Evolutionary conservation across 345 rosid species (phyloP), one percentile per base, ranked within the genome.

Genomic region (Acer yangbiense): DNA sequence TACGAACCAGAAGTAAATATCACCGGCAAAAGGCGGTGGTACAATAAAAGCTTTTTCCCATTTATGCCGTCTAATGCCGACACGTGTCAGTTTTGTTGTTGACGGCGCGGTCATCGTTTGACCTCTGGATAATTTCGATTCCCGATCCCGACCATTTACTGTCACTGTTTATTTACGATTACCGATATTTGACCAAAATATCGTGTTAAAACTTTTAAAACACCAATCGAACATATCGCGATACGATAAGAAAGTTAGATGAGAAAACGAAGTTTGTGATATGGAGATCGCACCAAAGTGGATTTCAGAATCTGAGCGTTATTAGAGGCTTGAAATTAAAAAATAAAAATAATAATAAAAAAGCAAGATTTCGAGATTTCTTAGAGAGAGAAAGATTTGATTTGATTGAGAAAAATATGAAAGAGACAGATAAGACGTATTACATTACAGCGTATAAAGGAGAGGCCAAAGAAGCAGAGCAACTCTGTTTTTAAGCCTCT

Each of bases 331-430:
- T 10, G 65, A 60, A 67, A 70, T 27, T 27, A 72, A 35, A 35
- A 35, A 35, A 4, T 35, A 35, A 35, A 35, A 35, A 35, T 29
- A 29, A 35, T 35, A 35, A 35, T 4, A 4, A 77, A 55, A 65
- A 81, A 79, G 77, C 65, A 77, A 60, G 87, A 83, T 84, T 77
- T 67, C 62, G 71, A 81, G 85, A 85, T 81, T 83, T 88, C 63
- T 25, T 77, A 75, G 86, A 76, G 83, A 80, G 82, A 85, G 87
- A 86, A 89, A 89, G 87, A 89, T 91, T 92, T 94, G 85, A 81
- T 84, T 85, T 79, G 80, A 79, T 75, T 69, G 81, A 83, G 83
- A 80, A n/a, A 80, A 77, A 65, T 71, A 44, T 32, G 67, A 68
- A 32, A 77, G 50, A 17, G 81, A 85, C 82, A 74, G 75, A 20